phyloP scores from a whole-genome alignment of 2,329 filamentous ascomycete species.

The Byssothecium circinans region DNA sequence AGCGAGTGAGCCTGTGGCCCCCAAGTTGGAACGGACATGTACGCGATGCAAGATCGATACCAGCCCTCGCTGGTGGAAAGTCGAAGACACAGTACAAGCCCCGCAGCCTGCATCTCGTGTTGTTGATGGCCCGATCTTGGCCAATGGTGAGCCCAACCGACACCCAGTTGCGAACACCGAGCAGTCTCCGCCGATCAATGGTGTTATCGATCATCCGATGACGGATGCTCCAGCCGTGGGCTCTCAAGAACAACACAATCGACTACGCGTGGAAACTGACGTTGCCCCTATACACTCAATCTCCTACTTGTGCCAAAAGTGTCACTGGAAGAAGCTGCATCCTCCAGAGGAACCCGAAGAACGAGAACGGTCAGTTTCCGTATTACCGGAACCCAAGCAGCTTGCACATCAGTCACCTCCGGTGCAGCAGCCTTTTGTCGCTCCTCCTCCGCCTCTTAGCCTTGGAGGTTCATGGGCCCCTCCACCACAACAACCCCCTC shows the following conservation, averaged over 20 bases:
- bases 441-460: slow-evolving; percentile 17
- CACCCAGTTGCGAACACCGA: slow-evolving; percentile 22
- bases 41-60: slow-evolving; percentile 61
- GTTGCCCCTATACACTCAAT: slow-evolving; percentile 12
- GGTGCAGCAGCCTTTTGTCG: slow-evolving; percentile 26
- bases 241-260: slow-evolving; percentile 16
- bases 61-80: slow-evolving; percentile 63
- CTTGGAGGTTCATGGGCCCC: slow-evolving; percentile 14
- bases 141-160: slow-evolving; percentile 27
- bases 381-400: slow-evolving; percentile 37
- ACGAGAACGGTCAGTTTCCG: slow-evolving; percentile 31
- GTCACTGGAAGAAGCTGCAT: slow-evolving; percentile 50
- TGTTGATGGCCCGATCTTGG: slow-evolving; percentile 23
- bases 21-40: slow-evolving; percentile 44
- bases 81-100: slow-evolving; percentile 20
- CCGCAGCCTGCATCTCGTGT: slow-evolving; percentile 12
- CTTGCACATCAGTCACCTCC: slow-evolving; percentile 38
- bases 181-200: slow-evolving; percentile 23
- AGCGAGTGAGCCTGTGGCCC: slow-evolving; percentile 31
- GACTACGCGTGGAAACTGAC: slow-evolving; percentile 28
- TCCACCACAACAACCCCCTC: slow-evolving; percentile 30
- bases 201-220: slow-evolving; percentile 31
- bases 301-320: slow-evolving; percentile 52
- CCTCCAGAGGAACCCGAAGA: slow-evolving; percentile 34
- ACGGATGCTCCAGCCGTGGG: slow-evolving; percentile 30